Conservation (phyloP, 257 asterid genomes). For the Linderniella brevidens region DNA sequence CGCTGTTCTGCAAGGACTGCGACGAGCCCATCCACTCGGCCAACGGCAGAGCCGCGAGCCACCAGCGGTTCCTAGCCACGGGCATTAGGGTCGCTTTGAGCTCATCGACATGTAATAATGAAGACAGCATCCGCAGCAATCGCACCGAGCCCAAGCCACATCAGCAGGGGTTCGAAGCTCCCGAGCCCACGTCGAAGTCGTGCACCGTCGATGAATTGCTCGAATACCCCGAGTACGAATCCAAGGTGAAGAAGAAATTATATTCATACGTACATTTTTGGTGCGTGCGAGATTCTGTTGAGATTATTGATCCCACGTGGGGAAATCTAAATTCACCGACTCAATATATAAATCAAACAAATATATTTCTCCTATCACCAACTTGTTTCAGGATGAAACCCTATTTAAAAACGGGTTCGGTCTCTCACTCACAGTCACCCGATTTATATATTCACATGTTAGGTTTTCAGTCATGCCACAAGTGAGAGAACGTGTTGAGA, state of each 20-base stretch:
- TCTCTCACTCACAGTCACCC: too few species aligned
- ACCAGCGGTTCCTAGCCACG: constrained; percentile 79
- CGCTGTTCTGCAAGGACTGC: constrained; percentile 81
- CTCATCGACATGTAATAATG: constrained; percentile 29
- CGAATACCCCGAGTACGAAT: constrained; percentile 51
- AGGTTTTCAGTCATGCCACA: too few species aligned
- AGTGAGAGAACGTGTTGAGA: too few species aligned
- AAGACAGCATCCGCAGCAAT: constrained; percentile 22
- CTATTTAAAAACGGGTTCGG: too few species aligned
- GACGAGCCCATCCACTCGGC: constrained; percentile 84
- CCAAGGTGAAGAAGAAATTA: constrained; percentile 33
- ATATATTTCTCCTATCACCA: too few species aligned
- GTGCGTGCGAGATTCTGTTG: too few species aligned
- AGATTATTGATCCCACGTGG: too few species aligned
- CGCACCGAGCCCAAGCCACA: constrained; percentile 36
- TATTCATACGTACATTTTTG: too few species aligned
- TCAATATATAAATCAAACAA: too few species aligned
- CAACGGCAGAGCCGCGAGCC: constrained; percentile 58
- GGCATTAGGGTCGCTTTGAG: constrained; percentile 80
- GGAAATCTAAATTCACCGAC: too few species aligned
- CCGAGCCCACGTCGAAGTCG: constrained; percentile 29
- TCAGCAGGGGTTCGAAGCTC: constrained; percentile 19
- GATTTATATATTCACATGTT: too few species aligned
- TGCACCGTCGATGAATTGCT: constrained; percentile 83
- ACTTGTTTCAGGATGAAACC: too few species aligned